These are phyloP conservation scores for Apiospora aurea DNA, from an alignment of 2,329 filamentous ascomycete genomes.

Conservation along the genomic window DNA sequence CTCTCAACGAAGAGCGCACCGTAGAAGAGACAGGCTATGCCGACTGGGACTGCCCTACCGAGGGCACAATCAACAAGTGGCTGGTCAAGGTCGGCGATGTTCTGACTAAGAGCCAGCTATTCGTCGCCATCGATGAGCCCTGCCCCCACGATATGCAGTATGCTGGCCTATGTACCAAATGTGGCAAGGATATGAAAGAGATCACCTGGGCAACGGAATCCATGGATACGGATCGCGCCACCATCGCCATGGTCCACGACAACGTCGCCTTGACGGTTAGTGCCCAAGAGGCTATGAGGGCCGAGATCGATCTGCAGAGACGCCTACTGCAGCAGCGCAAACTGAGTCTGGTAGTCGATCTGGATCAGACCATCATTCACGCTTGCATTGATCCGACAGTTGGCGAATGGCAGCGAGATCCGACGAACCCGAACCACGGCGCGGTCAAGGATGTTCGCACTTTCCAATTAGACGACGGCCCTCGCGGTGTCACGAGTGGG, in stretches of 20 bases:
- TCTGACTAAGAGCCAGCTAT: constrained; percentile 63
- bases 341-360: constrained; percentile 91
- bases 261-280: constrained; percentile 88
- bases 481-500: constrained; percentile 70
- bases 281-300: constrained; percentile 76
- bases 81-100: constrained; percentile 72
- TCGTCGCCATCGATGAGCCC: constrained; percentile 84
- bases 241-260: constrained; percentile 94
- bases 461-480: constrained; percentile 91
- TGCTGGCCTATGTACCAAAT: constrained; percentile 87
- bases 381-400: constrained; percentile 97
- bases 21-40: constrained; percentile 74
- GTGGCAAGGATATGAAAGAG: constrained; percentile 96
- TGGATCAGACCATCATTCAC: constrained; percentile 98
- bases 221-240: constrained; percentile 82
- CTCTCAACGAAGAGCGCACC: constrained; percentile 66
- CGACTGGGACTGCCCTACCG: constrained; percentile 82
- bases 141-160: constrained; percentile 93
- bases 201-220: constrained; percentile 83
- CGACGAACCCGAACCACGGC: constrained; percentile 86
- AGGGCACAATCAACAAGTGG: constrained; percentile 82
- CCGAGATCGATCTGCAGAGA: constrained; percentile 86
- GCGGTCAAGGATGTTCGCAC: constrained; percentile 87
- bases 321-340: constrained; percentile 82
- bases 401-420: constrained; percentile 92